A percentile compares a stretch with the other conserved stretches of the same genome.
Evolutionary conservation across 2,329 filamentous ascomycete species (phyloP).

Genomic region (Graphilbum sp.): DNA sequence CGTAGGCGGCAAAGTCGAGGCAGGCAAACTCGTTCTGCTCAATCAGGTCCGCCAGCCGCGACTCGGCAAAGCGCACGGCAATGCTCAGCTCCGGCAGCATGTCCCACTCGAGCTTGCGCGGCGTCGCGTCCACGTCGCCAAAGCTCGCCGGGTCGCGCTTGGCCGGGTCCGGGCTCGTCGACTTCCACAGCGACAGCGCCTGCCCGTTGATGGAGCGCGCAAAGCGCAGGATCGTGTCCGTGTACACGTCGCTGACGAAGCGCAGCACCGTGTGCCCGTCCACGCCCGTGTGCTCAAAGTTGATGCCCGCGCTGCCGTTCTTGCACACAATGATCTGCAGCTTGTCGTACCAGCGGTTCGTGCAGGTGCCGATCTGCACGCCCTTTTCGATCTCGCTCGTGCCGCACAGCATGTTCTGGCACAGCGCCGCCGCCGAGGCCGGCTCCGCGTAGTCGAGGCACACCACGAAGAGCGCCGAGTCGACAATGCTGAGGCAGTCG

Average conservation of each 20-base stretch:
- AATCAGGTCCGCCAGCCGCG: constrained; percentile 80
- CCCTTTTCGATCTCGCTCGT: constrained; percentile 83
- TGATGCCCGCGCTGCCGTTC: constrained; percentile 96
- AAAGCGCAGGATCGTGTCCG: constrained; percentile 91
- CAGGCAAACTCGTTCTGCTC: constrained; percentile 94
- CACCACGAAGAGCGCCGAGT: constrained; percentile 81
- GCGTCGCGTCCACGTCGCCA: constrained; percentile 82
- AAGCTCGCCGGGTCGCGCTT: constrained; percentile 86
- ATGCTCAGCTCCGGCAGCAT: constrained; percentile 86
- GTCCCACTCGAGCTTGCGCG: constrained; percentile 95
- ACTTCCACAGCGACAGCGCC: constrained; percentile 82
- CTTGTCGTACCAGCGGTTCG: constrained; percentile 98
- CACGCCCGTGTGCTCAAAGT: constrained; percentile 96
- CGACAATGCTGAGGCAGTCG: constrained; percentile 88
- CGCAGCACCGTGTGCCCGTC: constrained; percentile 93
- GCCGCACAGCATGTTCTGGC: constrained; percentile 96
- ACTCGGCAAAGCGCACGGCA: constrained; percentile 88
- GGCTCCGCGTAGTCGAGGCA: constrained; percentile 91
- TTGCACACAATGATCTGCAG: constrained; percentile 98
- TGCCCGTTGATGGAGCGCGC: constrained; percentile 89
- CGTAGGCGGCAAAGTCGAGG: constrained; percentile 75
- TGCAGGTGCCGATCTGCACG: constrained; percentile 93
- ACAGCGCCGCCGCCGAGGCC: constrained; percentile 63
- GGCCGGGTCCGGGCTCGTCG: constrained; percentile 75
- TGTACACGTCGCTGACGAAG: constrained; percentile 93